Evolutionary conservation across 192 early-diverging fungal species (phyloP), one percentile per base, ranked within the genome.

Genomic region (Endogone sp.): DNA sequence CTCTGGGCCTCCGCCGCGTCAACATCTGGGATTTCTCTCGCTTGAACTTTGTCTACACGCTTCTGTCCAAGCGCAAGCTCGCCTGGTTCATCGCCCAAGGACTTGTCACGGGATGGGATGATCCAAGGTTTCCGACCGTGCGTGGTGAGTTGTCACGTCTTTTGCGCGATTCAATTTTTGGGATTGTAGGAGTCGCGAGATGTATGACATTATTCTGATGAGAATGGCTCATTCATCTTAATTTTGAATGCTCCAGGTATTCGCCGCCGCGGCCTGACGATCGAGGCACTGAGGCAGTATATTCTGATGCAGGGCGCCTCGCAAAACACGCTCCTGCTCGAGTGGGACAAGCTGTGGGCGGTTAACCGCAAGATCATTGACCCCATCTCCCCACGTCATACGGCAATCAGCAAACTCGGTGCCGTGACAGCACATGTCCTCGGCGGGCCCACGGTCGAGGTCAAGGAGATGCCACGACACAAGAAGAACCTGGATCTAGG

Each of bases 291-390:
- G 76, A 92, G 94, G 66, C 84, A 94, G 76, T 99, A 99, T 70
- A 97, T 96, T 70, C 76, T 98, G 56, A 97, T 93, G 91, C 96
- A 98, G 82, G 98, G 98, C 54, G 96, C 98, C 57, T 96, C 95
- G 25, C 94, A 98, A 78, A 95, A 93, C 82, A 89, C 85, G 60
- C 83, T 99, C 66, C 80, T 90, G 56, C 79, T 99, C 57, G 96
- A 98, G 79, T 99, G 98, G 98, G 98, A 99, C 83, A 99, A 99
- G 82, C 87, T 99, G 66, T 99, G 98, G 98, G 83, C 95, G 23
- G 67, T 92, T 44, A 99, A 99, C 87, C 96, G 94, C 77, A 93
- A 95, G 82, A 81, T 94, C 62, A 96, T 99, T 71, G 98, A 99
- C 70, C 98, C 96, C 6, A 75, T 97, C 65, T 91, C 96, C 24